Base-by-base conservation (phyloP, 257 asterid genomes). In the Solanum etuberosum region DNA sequence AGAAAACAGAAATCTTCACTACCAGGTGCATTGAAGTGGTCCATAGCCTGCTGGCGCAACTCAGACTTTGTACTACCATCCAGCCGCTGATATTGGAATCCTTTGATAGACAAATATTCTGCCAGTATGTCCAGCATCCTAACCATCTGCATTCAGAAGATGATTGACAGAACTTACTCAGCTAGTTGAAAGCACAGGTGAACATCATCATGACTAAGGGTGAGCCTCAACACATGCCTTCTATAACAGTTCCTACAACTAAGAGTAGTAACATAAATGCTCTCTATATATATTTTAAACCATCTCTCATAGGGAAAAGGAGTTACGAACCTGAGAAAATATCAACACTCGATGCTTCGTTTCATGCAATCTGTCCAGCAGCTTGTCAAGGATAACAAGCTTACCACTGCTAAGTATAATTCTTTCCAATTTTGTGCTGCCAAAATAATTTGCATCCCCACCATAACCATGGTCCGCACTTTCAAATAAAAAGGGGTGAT, bases 401-500 rank as follows among this genome's bases (percentile, higher is more conserved):
- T 97, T 97, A 88, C 99, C 99, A 59, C 99, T 97, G 91, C 99
- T 97, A 77, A 97, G 92, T 89, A 95, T 96, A 61, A 96, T 89
- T 83, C 99, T 91, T 91, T 97, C 99, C 89, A 97, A 87, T 90
- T 96, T 97, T 59, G 94, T 86, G 92, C 99, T 96, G 35, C 98
- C 98, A 67, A 93, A 90, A 90, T 90, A 83, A 87, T 93, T 94
- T 59, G 97, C 92, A 87, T 97, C 98, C 90, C 99, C 99, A 71
- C 99, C 99, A 91, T 97, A 97, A 90, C 99, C 99, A 92, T 96
- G 98, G 92, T 97, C 99, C 15, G 99, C 99, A 91, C 99, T 97
- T 92, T 97, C 98, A 91, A 97, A 97, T 86, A 97, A 88, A 92
- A 97, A 97, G 74, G 99, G 99, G 90, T 97, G 99, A 85, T 97